These are phyloP conservation scores for Daldinia grandis DNA, from an alignment of 495 filamentous ascomycete species.

Conservation along the genomic window DNA sequence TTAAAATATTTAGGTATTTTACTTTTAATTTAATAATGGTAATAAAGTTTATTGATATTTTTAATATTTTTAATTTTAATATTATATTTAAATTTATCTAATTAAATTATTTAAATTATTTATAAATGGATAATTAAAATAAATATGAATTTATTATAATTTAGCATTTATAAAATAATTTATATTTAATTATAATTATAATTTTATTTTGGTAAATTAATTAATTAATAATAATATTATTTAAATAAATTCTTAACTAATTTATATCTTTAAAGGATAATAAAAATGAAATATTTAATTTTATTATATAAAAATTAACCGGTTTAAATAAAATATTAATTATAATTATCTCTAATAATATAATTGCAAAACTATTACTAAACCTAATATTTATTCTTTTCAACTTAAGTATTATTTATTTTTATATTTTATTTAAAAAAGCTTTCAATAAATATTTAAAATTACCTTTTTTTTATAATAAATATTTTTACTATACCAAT, in stretches of 20 bases:
- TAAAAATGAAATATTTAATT: background rate
- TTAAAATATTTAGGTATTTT: background rate
- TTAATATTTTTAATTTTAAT: background rate
- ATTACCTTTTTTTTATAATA: too few relatives aligned
- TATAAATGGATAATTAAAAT: background rate
- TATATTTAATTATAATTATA: background rate
- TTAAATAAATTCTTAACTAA: background rate
- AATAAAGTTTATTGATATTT: constrained; percentile 2
- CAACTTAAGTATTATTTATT: too few relatives aligned
- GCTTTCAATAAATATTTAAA: too few relatives aligned
- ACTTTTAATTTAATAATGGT: background rate
- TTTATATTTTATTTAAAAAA: too few relatives aligned
- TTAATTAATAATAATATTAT: constrained; percentile 4
- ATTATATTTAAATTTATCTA: background rate
- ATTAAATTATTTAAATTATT: background rate
- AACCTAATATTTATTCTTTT: too few relatives aligned
- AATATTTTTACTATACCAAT: too few relatives aligned
- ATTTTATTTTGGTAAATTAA: background rate
- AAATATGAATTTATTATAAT: too few relatives aligned
- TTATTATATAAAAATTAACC: background rate
- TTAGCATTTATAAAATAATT: too few relatives aligned
- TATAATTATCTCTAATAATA: too few relatives aligned
- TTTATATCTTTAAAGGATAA: too few relatives aligned
- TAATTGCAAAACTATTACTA: too few relatives aligned
- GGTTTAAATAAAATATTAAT: background rate